Base-by-base conservation (phyloP, 2,329 filamentous ascomycete species). In the Fusarium sp. region DNA sequence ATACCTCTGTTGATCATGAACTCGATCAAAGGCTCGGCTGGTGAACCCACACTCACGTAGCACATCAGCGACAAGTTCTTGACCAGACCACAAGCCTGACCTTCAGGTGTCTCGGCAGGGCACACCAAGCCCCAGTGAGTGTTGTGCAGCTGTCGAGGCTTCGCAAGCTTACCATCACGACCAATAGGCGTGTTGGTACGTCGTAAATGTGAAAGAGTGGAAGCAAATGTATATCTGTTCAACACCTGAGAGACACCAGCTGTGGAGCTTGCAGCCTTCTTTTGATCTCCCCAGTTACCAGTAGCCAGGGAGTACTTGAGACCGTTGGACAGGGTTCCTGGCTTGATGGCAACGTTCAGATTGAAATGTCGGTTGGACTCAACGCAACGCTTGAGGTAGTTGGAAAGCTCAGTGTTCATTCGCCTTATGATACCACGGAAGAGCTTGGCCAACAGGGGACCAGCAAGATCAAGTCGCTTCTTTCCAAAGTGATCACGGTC, bases 41-140 rank as follows among this genome's bases (percentile, higher is more conserved):
- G 94, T 30, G 94, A 97, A 76, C 95, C 95, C 52, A 98, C 95
- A 76, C 94, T 98, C 77, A 99, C 95, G 76, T 97, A 98, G 79
- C 96, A 99, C 96, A 99, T 99, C 58, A 99, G 86, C 8, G 96
- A 96, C 83, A 99, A 82, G 77, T 99, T 99, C 85, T 99, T 99
- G 75, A 99, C 95, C 59, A 99, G 84, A 86, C 96, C 96, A 83
- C 96, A 99, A 18, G 96, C 95, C 83, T 99, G 96, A 82, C 96
- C 96, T 90, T 99, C 96, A 9, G 96, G 96, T 0, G 96, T 99
- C 85, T 99, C 96, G 10, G 96, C 97, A 0, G 95, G 92, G 78
- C 96, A 99, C 58, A 99, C 86, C 94, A 99, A 97, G 73, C 96
- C 96, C 83, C 97, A 99, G 74, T 99, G 96, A 2, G 96, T 99